Base-by-base conservation (phyloP, 2,329 filamentous ascomycete species). In the Trichoderma afroharzianum region DNA sequence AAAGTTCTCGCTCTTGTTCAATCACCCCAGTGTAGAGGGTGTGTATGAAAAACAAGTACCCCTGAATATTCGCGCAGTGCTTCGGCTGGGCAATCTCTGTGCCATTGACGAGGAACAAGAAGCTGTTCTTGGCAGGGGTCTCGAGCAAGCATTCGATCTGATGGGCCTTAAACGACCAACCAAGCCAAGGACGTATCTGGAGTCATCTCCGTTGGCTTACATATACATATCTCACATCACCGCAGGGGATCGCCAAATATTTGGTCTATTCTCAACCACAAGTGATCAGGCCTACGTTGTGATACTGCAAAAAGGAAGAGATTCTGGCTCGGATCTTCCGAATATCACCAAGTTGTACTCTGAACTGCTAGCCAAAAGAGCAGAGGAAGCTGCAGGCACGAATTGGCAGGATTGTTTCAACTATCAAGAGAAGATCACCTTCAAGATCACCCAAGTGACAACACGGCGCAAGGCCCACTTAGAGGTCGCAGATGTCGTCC, bases 21-120 rank as follows among this genome's bases (percentile, higher is more conserved):
- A 95, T 74, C 95, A 99, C 78, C 90, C 94, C 0, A 97, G 94
- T 80, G 93, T 99, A 2, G 96, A 99, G 81, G 97, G 97, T 33
- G 94, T 99, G 15, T 99, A 99, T 78, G 97, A 99, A 83, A 95
- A 92, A 77, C 92, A 97, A 75, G 87, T 99, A 1, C 94, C 97
- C 1, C 85, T 98, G 6, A 93, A 93, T 74, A 88, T 97, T 62
- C 89, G 95, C 53, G 96, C 95, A 4, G 88, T 99, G 36, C 87
- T 99, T 11, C 93, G 96, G 75, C 85, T 99, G 1, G 97, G 96
- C 55, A 98, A 93, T 77, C 85, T 93, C 33, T 99, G 96, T 79
- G 97, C 94, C 2, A 97, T 99, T 75, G 96, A 99, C 77, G 93
- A 97, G 77, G 91, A 86, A 69, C 95, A 98, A 76, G 89, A 92